Percentiles rank a stretch among this genome's conserved stretches.
Conservation (phyloP, 306 rosid species). For the Vachellia pachyceras region DNA sequence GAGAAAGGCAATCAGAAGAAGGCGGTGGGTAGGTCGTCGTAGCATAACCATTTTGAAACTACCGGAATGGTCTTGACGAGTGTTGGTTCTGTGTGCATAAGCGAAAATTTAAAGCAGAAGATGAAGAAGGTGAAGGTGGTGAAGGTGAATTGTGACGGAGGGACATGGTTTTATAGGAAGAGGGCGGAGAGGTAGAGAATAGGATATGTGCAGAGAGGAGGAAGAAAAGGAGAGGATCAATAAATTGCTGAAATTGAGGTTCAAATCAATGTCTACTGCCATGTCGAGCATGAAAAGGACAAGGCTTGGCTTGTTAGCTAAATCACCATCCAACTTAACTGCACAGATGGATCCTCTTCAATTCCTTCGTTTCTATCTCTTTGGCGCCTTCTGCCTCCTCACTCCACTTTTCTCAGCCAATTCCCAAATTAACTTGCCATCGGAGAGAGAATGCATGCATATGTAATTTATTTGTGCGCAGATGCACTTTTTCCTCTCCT, state of each 20-base stretch:
- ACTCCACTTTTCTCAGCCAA: neutral
- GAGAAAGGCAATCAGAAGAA: constrained; percentile 42
- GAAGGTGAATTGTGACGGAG: constrained; percentile 18
- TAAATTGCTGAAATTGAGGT: constrained; percentile 39
- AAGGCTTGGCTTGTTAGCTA: constrained; percentile 47
- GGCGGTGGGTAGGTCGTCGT: constrained; percentile 31
- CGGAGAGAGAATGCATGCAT: too few species aligned
- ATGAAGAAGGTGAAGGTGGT: constrained; percentile 23
- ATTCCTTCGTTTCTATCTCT: constrained; percentile 29
- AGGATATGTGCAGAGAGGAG: neutral
- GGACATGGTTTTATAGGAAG: constrained; percentile 44
- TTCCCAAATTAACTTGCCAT: too few species aligned
- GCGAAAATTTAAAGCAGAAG: neutral
- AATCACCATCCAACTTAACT: constrained; percentile 46
- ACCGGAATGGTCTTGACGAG: neutral
- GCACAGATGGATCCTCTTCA: constrained; percentile 12
- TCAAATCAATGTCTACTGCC: constrained; percentile 56
- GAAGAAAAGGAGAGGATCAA: constrained; percentile 35
- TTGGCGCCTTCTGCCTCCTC: constrained; percentile 31
- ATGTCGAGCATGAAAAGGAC: constrained; percentile 55
- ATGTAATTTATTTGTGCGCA: too few species aligned
- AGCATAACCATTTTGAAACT: constrained; percentile 37
- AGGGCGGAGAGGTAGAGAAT: constrained; percentile 26
- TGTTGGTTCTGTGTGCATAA: neutral
- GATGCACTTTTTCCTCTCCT: too few species aligned